Evolutionary conservation across 106 monocot genomes (phyloP).

Genomic region (Phalaenopsis aphrodite): DNA sequence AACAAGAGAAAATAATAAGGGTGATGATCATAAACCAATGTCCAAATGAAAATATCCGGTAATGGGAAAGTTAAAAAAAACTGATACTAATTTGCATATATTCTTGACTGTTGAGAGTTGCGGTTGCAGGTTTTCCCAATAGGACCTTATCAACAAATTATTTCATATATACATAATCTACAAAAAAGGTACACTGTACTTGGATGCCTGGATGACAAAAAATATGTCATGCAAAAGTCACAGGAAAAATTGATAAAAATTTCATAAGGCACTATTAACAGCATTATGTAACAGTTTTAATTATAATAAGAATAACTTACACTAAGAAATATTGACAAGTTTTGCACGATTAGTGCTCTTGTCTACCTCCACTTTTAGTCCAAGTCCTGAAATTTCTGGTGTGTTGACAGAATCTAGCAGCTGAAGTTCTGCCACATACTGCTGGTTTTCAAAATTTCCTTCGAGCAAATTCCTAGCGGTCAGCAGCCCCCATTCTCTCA

Average conservation of each 20-base stretch:
- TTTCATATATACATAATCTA: no score
- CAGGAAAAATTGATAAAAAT: not conserved
- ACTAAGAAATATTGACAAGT: constrained; percentile 52
- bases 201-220: not conserved
- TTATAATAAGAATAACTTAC: constrained; percentile 10
- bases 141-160: no score
- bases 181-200: not conserved
- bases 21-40: no score
- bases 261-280: not conserved
- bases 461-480: constrained; percentile 60
- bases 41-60: no score
- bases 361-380: constrained; percentile 68
- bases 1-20: no score
- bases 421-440: constrained; percentile 48
- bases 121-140: no score
- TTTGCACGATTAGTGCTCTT: constrained; percentile 39
- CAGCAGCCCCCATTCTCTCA: constrained; percentile 86
- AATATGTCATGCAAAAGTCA: not conserved
- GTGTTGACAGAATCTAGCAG: constrained; percentile 51
- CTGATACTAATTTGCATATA: no score
- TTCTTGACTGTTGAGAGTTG: no score
- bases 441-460: constrained; percentile 75
- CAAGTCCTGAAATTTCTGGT: constrained; percentile 50
- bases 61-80: no score
- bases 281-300: not conserved